phyloP scores from a whole-genome alignment of 2,329 filamentous ascomycete genomes.

The Epichloe coenophiala region DNA sequence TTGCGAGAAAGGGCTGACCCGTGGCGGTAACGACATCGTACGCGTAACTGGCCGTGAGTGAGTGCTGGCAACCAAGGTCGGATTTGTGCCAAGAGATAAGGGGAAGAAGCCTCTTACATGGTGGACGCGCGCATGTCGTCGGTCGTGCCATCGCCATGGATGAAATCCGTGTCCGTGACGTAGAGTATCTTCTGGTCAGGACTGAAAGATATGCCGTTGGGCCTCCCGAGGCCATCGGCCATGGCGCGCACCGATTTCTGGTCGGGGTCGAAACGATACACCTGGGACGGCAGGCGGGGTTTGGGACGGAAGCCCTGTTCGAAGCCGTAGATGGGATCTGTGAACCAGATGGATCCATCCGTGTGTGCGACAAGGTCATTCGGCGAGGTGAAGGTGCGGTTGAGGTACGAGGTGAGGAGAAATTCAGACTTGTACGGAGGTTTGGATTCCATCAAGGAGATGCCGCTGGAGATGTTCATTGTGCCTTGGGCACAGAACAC shows the following conservation, averaged over 20 bases:
- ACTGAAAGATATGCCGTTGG: slow-evolving; percentile 32
- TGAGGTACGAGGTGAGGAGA: slow-evolving; percentile 27
- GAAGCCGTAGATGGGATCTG: slow-evolving; percentile 34
- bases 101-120: slow-evolving; percentile 13
- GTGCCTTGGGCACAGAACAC: slow-evolving; percentile 29
- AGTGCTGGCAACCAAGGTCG: not conserved
- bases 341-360: slow-evolving; percentile 35
- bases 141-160: slow-evolving; percentile 20
- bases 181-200: slow-evolving; percentile 31
- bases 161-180: slow-evolving; percentile 28
- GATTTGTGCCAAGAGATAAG: not conserved
- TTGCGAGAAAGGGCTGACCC: slow-evolving; percentile 27
- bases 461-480: slow-evolving; percentile 11
- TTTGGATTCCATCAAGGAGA: slow-evolving; percentile 19
- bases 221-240: slow-evolving; percentile 33
- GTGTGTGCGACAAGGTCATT: slow-evolving; percentile 32
- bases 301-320: slow-evolving; percentile 31
- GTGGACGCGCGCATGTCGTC: slow-evolving; percentile 12
- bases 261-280: slow-evolving; percentile 31
- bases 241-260: slow-evolving; percentile 27
- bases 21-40: slow-evolving; percentile 18
- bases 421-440: slow-evolving; percentile 16
- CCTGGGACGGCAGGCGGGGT: slow-evolving; percentile 30
- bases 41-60: slow-evolving; percentile 16
- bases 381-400: slow-evolving; percentile 33